Conservation (phyloP, 108 stramenopile species). For the Cyclotella atomus region DNA sequence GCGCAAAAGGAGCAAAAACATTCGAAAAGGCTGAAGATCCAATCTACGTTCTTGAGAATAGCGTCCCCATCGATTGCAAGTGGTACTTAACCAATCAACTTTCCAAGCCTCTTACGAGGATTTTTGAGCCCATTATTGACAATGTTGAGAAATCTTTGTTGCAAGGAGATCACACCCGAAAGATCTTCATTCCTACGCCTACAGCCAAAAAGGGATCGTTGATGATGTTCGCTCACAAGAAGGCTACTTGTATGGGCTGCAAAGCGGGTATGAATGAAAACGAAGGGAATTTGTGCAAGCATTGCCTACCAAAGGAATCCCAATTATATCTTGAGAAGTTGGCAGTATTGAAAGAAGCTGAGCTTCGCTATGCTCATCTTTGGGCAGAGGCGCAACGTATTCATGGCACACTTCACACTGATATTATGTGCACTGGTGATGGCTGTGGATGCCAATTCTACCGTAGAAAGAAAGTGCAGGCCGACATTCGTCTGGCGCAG, state of each 20-base stretch:
- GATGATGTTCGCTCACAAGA: constrained; percentile 97
- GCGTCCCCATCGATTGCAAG: constrained; percentile 96
- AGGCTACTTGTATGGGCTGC: constrained; percentile 96
- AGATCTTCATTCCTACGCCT: constrained; percentile 95
- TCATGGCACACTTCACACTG: constrained; percentile 97
- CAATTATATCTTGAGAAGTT: constrained; percentile 94
- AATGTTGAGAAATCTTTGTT: constrained; percentile 91
- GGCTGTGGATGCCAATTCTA: constrained; percentile 99
- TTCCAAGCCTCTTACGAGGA: constrained; percentile 93
- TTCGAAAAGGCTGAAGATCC: constrained; percentile 98
- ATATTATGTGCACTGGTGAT: constrained; percentile 98
- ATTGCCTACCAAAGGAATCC: constrained; percentile 88
- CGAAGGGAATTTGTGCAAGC: constrained; percentile 90
- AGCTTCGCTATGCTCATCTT: constrained; percentile 85
- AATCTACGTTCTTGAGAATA: constrained; percentile 97
- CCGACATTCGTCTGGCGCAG: constrained; percentile 91
- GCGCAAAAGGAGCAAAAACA: constrained; percentile 91
- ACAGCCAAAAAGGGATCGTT: constrained; percentile 94
- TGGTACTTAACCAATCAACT: constrained; percentile 98
- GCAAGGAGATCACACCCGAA: constrained; percentile 97
- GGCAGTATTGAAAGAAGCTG: constrained; percentile 78
- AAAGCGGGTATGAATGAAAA: constrained; percentile 84
- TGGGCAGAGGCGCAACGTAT: constrained; percentile 97
- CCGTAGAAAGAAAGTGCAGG: constrained; percentile 97
- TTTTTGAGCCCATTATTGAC: constrained; percentile 98